Base-by-base conservation (phyloP, 1,284 basidiomycete species). In the Rhizoctonia solani region DNA sequence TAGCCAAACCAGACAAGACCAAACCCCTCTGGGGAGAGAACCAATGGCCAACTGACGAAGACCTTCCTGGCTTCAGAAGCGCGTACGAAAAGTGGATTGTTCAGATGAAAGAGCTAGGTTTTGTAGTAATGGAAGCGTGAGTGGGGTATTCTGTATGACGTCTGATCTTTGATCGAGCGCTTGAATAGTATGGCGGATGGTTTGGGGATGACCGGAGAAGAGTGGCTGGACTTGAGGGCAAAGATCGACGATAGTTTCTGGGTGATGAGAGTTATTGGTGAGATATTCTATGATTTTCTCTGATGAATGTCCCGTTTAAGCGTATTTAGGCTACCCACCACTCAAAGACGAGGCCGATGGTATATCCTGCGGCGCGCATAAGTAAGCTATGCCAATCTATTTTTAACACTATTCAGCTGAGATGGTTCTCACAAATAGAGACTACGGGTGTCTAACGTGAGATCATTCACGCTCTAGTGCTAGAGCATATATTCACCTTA, bases 381-480 rank as follows among this genome's bases (percentile, higher is more conserved):
- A 87, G 86, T 90, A 74, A 73, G 79, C 70, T 5, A 44, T 53
- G 23, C 27, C 30, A 37, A 46, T 46, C 23, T 34, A 42, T 27
- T 32, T 52, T 49, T 34, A 32, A 61, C 30, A 25, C 42, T 56
- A 23, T 66, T 67, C 25, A 54, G 8, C 16, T 39, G 37, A 16
- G 37, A n/a, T n/a, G 37, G 37, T 39, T 39, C 16, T 8, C 37
- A 8, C 37, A 8, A 8, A 21, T 74, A 90, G 87, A 74, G 92
- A 94, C 74, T 94, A 93, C 71, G 92, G 92, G 14, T 93, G 90
- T 75, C 75, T 93, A 71, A 93, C 91, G 89, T 91, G 77, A 74
- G 82, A 73, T 47, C 32, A 39, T 42, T 61, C 47, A 39, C 59
- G 4, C 19, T 66, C 68, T 72, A 49, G 69, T 69, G 23, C 54